Percentiles rank a stretch among this genome's conserved stretches.
phyloP scores from a whole-genome alignment of 2,329 filamentous ascomycete species.

The Cercospora zeina region DNA sequence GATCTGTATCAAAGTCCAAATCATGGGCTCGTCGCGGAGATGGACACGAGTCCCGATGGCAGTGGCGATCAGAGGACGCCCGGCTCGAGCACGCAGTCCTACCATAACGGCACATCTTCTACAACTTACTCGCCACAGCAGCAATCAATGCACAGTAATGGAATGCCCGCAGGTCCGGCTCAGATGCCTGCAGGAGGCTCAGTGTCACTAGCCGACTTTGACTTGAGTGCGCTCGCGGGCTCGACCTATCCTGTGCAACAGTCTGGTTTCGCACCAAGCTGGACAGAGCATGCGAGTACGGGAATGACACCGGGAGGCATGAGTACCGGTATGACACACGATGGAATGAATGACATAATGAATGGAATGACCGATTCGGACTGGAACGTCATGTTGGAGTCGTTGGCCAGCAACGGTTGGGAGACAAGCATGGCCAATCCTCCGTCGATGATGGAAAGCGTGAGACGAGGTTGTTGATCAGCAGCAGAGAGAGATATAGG shows the following conservation, averaged over 20 bases:
- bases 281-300: conserved; percentile 22
- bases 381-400: conserved; percentile 37
- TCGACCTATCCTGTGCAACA: conserved; percentile 20
- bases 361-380: conserved; percentile 36
- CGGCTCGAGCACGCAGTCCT: conserved; percentile 32
- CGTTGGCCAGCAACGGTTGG: conserved; percentile 27
- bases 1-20: conserved; percentile 29
- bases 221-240: conserved; percentile 27
- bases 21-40: conserved; percentile 26
- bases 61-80: conserved; percentile 36
- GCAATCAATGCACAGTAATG: conserved; percentile 15
- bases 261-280: conserved; percentile 28
- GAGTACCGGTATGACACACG: conserved; percentile 17
- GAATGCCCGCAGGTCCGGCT: conserved; percentile 11
- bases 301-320: conserved; percentile 28
- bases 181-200: conserved; percentile 15
- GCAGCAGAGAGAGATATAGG: not conserved
- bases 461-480: conserved; percentile 4
- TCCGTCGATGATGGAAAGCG: not conserved
- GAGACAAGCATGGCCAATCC: conserved; percentile 25
- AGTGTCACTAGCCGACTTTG: conserved; percentile 27
- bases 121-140: conserved; percentile 36
- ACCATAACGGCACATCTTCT: conserved; percentile 33
- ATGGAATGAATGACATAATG: conserved; percentile 33
- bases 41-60: conserved; percentile 38